Evolutionary conservation across 352 stramenopile species (phyloP).

Genomic region (Pythium dissimile): DNA sequence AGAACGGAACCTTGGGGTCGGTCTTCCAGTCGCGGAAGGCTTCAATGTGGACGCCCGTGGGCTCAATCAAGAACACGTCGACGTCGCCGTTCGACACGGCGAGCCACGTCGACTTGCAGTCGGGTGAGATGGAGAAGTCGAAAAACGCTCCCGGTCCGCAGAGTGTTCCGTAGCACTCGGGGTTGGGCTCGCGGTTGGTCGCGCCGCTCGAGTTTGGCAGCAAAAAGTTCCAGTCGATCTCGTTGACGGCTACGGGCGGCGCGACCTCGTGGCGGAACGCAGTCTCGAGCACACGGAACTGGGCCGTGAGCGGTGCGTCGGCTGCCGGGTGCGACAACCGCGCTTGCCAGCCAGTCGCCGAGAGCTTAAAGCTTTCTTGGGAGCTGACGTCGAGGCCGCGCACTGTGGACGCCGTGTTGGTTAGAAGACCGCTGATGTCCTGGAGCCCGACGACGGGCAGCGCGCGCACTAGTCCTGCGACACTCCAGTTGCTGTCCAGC

Average conservation of each 20-base stretch:
- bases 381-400: conserved; percentile 33
- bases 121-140: conserved; percentile 57
- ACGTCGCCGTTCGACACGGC: conserved; percentile 59
- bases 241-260: conserved; percentile 39
- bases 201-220: conserved; percentile 18
- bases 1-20: conserved; percentile 26
- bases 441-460: conserved; percentile 36
- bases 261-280: conserved; percentile 35
- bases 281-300: conserved; percentile 50
- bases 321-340: conserved; percentile 19
- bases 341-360: conserved; percentile 26
- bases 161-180: conserved; percentile 55
- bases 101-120: conserved; percentile 57
- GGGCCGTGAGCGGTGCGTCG: conserved; percentile 41
- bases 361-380: conserved; percentile 36
- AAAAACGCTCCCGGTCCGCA: conserved; percentile 56
- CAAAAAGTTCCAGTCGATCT: conserved; percentile 52
- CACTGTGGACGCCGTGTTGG: conserved; percentile 28
- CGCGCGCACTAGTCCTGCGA: conserved; percentile 23
- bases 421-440: conserved; percentile 33
- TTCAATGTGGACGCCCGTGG: conserved; percentile 38
- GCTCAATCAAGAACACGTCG: conserved; percentile 66
- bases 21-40: conserved; percentile 58
- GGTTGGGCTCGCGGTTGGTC: conserved; percentile 24
- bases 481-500: conserved; percentile 29